phyloP scores from a whole-genome alignment of 2,329 filamentous ascomycete genomes.

The Apiospora aurea region DNA sequence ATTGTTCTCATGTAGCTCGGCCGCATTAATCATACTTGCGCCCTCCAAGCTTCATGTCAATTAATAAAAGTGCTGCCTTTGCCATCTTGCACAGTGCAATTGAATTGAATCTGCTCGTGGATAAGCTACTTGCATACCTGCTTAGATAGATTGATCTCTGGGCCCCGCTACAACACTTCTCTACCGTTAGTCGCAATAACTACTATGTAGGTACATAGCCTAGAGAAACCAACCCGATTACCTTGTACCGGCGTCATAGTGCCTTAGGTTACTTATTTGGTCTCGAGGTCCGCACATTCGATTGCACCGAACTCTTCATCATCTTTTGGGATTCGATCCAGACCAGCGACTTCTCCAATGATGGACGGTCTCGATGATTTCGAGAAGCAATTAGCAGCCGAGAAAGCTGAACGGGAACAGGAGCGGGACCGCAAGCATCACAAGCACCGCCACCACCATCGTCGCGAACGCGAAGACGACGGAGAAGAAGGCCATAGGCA shows the following conservation, averaged over 20 bases:
- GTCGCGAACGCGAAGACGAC: slow-evolving; percentile 53
- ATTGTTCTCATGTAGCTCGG: background rate
- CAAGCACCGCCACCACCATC: slow-evolving; percentile 53
- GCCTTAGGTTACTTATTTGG: background rate
- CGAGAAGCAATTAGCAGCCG: slow-evolving; percentile 76
- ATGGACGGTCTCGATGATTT: slow-evolving; percentile 74
- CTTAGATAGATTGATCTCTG: background rate
- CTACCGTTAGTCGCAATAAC: background rate
- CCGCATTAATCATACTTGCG: background rate
- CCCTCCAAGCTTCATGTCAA: background rate
- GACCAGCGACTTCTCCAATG: background rate
- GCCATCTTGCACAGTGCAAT: background rate
- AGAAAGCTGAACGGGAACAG: slow-evolving; percentile 61
- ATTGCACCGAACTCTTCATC: background rate
- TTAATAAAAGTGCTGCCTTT: background rate
- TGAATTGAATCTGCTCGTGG: background rate
- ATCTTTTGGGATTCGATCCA: background rate
- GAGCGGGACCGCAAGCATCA: slow-evolving; percentile 54
- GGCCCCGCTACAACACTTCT: background rate
- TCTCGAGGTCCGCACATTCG: background rate
- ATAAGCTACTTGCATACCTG: background rate
- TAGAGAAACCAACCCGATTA: background rate
- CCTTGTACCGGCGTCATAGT: background rate
- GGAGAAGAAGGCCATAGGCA: slow-evolving; percentile 43
- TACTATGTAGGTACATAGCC: background rate